phyloP scores from a whole-genome alignment of 257 asterid genomes.

The Nicotiana paniculata region DNA sequence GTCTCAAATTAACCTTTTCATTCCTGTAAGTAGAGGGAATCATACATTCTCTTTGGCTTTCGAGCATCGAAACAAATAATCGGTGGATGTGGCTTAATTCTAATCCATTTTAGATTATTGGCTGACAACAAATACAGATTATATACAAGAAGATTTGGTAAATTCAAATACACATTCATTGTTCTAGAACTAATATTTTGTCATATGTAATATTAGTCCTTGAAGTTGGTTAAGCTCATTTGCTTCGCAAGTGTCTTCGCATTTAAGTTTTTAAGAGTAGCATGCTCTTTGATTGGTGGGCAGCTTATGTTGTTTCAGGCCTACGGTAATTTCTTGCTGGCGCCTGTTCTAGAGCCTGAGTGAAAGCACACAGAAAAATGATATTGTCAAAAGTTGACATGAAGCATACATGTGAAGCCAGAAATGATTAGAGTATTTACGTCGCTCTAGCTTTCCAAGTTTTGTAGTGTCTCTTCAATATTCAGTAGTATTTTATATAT shows the following conservation, averaged over 20 bases:
- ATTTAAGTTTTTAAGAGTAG: not conserved
- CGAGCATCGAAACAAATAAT: not conserved
- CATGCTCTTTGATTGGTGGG: not conserved
- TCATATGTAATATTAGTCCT: not conserved
- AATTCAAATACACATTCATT: not conserved
- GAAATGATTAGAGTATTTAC: not conserved
- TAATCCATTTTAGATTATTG: not conserved
- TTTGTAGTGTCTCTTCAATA: not conserved
- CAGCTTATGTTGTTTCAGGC: not conserved
- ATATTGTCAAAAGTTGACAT: not conserved
- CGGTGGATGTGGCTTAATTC: not conserved
- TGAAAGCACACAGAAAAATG: not conserved
- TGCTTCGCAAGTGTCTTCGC: not conserved
- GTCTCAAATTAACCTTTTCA: not conserved
- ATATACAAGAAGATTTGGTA: not conserved
- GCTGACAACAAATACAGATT: not conserved
- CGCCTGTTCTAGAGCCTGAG: not conserved
- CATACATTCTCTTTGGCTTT: not conserved
- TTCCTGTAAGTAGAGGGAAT: not conserved
- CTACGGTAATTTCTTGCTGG: not conserved
- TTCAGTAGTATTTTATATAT: not conserved
- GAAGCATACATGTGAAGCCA: not conserved
- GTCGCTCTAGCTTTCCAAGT: not conserved
- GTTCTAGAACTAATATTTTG: not conserved
- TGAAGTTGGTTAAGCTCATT: not conserved